Percentiles rank a stretch among this genome's conserved stretches.
phyloP scores from a whole-genome alignment of 2,329 filamentous ascomycete genomes.

The Chaetomiaceae sp. region DNA sequence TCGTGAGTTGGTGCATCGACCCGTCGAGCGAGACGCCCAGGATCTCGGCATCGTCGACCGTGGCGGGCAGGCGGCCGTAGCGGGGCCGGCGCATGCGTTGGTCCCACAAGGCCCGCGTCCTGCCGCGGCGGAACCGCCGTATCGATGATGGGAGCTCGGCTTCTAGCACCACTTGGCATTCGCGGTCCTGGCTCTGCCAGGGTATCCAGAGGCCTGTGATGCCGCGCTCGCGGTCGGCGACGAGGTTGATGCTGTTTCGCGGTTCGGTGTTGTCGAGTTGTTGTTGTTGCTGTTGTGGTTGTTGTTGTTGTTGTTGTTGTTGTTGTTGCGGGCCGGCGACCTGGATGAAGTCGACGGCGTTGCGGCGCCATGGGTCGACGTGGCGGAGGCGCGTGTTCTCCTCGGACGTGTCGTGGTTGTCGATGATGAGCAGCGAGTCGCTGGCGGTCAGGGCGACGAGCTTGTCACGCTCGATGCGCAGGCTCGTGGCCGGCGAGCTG shows the following conservation, averaged over 20 bases:
- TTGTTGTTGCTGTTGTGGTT: background rate
- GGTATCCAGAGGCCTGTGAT: constrained; percentile 50
- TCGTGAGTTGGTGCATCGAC: constrained; percentile 62
- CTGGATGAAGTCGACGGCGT: constrained; percentile 43
- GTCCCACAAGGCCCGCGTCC: constrained; percentile 50
- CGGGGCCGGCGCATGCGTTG: constrained; percentile 31
- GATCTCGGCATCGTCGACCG: constrained; percentile 45
- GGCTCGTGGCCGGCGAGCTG: constrained; percentile 47
- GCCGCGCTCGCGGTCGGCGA: constrained; percentile 44
- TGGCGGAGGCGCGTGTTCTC: constrained; percentile 39
- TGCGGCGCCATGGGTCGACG: constrained; percentile 42
- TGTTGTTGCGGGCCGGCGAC: constrained; percentile 32
- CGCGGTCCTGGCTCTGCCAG: constrained; percentile 35
- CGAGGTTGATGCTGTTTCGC: constrained; percentile 38
- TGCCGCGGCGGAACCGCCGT: constrained; percentile 49
- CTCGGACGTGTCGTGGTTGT: constrained; percentile 36
- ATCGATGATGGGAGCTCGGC: constrained; percentile 53
- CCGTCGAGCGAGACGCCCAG: constrained; percentile 67
- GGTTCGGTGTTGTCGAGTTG: no score
- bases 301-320: background rate
- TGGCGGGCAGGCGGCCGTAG: constrained; percentile 42
- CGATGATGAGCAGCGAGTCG: constrained; percentile 54
- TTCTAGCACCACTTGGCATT: constrained; percentile 49
- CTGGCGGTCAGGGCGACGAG: constrained; percentile 47
- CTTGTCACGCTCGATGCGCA: constrained; percentile 44